These are phyloP conservation scores for Gastroboletus turbinatus DNA, from an alignment of 1,284 basidiomycete species.

Conservation along the genomic window DNA sequence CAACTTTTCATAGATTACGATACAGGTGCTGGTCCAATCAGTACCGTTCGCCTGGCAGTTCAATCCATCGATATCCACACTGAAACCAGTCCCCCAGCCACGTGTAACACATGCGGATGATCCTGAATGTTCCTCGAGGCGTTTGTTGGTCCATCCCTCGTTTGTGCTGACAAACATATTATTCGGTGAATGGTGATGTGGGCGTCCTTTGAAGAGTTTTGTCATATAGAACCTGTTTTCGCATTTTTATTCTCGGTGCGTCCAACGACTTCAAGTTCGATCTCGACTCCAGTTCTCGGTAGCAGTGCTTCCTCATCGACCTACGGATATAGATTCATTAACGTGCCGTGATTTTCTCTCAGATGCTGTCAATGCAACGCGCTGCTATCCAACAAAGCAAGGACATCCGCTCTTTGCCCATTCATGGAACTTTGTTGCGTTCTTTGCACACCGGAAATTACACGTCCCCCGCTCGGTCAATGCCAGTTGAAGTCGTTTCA, in stretches of 20 bases:
- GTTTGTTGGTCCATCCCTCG: conserved; percentile 2
- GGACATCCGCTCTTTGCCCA: neutral
- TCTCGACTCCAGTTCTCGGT: neutral
- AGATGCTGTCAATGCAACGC: conserved; percentile 15
- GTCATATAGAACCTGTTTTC: conserved; percentile 4
- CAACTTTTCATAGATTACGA: neutral
- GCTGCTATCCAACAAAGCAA: neutral
- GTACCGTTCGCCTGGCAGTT: neutral
- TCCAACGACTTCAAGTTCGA: neutral
- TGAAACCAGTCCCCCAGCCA: neutral
- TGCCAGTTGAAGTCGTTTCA: conserved; percentile 46
- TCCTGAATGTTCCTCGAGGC: conserved; percentile 10
- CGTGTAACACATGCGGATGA: conserved; percentile 16
- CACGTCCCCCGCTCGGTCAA: conserved; percentile 9
- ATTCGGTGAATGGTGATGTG: conserved; percentile 7
- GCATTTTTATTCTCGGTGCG: neutral
- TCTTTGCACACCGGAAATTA: neutral
- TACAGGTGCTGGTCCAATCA: conserved; percentile 5
- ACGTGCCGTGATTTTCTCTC: neutral
- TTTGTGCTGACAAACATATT: neutral
- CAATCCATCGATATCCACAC: neutral
- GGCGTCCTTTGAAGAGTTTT: neutral
- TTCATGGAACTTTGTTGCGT: neutral
- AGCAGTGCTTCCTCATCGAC: neutral
- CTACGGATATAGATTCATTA: neutral